Evolutionary conservation across 1,284 basidiomycete species (phyloP).

Genomic region (Ceratobasidium sp.): DNA sequence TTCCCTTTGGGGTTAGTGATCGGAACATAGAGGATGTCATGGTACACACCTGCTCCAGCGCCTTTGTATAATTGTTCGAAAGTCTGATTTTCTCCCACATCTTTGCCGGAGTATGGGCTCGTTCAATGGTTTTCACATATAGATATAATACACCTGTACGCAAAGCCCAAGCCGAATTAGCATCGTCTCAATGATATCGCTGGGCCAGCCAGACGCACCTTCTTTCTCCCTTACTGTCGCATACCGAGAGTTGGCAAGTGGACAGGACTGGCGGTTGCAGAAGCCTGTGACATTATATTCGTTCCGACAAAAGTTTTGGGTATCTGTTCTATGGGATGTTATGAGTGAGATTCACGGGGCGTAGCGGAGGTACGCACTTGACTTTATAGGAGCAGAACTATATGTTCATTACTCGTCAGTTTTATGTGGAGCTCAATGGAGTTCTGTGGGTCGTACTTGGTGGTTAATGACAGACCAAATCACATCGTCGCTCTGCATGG

Average conservation of each 20-base stretch:
- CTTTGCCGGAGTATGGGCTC: conserved; percentile 93
- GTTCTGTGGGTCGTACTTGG: conserved; percentile 26
- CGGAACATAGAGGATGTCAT: too few species aligned
- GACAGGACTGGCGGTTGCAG: conserved; percentile 96
- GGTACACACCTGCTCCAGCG: conserved; percentile 85
- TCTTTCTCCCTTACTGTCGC: conserved; percentile 97
- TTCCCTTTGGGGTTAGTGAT: neutral
- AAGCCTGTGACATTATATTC: conserved; percentile 99
- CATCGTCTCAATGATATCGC: too few species aligned
- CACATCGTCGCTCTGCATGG: conserved; percentile 89
- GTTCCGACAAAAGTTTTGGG: conserved; percentile 98
- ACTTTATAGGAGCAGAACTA: conserved; percentile 99
- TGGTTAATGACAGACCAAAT: conserved; percentile 88
- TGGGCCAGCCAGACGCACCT: conserved; percentile 77
- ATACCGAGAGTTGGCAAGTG: conserved; percentile 96
- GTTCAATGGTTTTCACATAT: conserved; percentile 98
- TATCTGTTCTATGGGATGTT: conserved; percentile 75
- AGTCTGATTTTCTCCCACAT: conserved; percentile 98
- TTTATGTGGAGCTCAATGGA: neutral
- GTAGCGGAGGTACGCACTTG: conserved; percentile 75
- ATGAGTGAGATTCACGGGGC: conserved; percentile 41
- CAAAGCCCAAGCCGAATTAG: too few species aligned
- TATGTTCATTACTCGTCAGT: conserved; percentile 57
- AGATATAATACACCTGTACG: conserved; percentile 87
- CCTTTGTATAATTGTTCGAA: conserved; percentile 94